Conservation (phyloP, 257 asterid species). For the Nicotiana tabacum region DNA sequence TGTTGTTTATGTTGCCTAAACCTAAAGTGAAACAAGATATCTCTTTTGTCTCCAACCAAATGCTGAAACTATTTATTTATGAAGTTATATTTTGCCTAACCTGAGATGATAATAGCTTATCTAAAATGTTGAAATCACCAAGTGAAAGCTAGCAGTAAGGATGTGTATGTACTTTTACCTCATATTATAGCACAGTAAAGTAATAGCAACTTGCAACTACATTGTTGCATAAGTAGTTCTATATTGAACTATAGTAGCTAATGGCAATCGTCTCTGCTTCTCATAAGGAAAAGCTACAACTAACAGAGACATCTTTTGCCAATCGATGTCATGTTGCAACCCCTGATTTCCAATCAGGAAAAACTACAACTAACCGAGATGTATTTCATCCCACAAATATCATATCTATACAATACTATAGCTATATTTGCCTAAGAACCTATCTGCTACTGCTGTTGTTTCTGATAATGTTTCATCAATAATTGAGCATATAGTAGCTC, state of each 20-base stretch:
- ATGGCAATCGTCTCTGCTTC: neutral
- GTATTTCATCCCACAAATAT: neutral
- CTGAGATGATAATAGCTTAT: too few species aligned
- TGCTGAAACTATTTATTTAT: too few species aligned
- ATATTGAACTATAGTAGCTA: neutral
- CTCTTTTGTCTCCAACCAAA: too few species aligned
- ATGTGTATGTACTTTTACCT: neutral
- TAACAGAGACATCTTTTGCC: too few species aligned
- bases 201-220: neutral
- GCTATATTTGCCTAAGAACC: neutral
- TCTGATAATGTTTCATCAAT: slow-evolving; percentile 26
- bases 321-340: too few species aligned
- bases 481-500: slow-evolving; percentile 70
- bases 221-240: neutral
- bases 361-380: neutral
- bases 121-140: too few species aligned
- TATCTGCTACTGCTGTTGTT: neutral
- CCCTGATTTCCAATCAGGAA: neutral
- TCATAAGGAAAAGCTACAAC: neutral
- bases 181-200: neutral
- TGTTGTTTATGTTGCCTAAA: too few species aligned
- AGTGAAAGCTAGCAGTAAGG: neutral
- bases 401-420: neutral
- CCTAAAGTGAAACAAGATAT: too few species aligned
- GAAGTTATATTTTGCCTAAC: too few species aligned